phyloP scores from a whole-genome alignment of 2,329 filamentous ascomycete genomes.

The Apiospora marii region DNA sequence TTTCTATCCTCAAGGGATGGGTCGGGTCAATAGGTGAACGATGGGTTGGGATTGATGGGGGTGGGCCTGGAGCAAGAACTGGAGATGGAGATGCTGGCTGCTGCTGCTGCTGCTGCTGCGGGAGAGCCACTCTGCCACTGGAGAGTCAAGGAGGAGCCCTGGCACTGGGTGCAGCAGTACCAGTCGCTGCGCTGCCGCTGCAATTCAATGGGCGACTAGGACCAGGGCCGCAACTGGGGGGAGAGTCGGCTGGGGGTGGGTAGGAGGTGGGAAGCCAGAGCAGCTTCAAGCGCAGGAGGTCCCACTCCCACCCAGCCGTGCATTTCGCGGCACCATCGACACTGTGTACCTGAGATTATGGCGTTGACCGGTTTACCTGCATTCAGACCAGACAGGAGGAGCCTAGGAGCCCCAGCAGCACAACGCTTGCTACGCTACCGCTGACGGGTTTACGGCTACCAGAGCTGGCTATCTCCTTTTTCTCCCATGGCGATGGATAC shows the following conservation, averaged over 20 bases:
- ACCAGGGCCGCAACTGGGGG: not conserved
- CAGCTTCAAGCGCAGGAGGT: not conserved
- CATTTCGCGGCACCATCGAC: not conserved
- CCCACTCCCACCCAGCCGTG: constrained; percentile 6
- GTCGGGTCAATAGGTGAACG: not conserved
- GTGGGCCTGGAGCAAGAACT: constrained; percentile 7
- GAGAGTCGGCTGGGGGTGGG: not conserved
- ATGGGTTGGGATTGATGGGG: constrained; percentile 12
- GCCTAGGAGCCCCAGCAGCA: not conserved
- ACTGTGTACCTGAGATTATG: constrained; percentile 21
- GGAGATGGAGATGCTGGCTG: not conserved
- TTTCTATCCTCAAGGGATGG: not conserved
- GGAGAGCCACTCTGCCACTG: no score
- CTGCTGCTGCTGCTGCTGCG: not conserved
- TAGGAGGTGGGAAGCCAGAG: not conserved
- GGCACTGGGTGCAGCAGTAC: no score
- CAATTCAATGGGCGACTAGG: not conserved
- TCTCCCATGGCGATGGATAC: not conserved
- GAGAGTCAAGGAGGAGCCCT: no score
- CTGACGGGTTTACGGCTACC: constrained; percentile 1
- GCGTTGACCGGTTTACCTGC: constrained; percentile 19
- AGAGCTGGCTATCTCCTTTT: not conserved
- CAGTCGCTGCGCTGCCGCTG: not conserved
- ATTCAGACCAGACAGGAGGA: constrained; percentile 17
- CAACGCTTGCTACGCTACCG: constrained; percentile 17